phyloP scores from a whole-genome alignment of 805 yeast species.

The Candida coleopterorum region DNA sequence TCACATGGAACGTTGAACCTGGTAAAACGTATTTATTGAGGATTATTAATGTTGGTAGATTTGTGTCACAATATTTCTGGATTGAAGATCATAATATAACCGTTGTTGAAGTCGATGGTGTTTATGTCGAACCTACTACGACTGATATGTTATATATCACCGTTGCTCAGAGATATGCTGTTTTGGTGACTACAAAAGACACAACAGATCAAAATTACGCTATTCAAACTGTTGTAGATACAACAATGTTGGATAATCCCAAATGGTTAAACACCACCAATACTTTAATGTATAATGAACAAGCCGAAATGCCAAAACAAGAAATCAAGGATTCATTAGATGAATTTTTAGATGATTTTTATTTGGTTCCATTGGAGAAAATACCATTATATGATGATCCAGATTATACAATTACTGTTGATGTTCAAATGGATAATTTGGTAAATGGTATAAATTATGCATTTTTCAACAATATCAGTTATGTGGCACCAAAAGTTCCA shows the following conservation, averaged over 20 bases:
- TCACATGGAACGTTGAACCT: conserved; percentile 49
- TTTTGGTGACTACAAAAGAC: conserved; percentile 55
- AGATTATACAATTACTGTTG: conserved; percentile 57
- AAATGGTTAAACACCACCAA: conserved; percentile 46
- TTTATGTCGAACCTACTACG: conserved; percentile 52
- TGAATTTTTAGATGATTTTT: conserved; percentile 66
- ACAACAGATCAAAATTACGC: conserved; percentile 46
- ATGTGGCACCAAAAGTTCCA: conserved; percentile 65
- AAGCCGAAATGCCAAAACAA: conserved; percentile 13
- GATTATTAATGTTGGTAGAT: conserved; percentile 62
- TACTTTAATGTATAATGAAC: conserved; percentile 46
- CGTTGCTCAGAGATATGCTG: conserved; percentile 78
- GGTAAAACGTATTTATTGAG: conserved; percentile 61
- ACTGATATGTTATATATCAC: conserved; percentile 57
- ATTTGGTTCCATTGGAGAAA: conserved; percentile 51
- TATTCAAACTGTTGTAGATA: conserved; percentile 58
- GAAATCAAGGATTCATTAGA: conserved; percentile 26
- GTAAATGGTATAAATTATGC: conserved; percentile 76
- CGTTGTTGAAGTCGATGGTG: conserved; percentile 42
- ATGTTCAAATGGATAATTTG: conserved; percentile 62
- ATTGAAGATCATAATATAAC: conserved; percentile 38
- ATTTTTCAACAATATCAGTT: conserved; percentile 64
- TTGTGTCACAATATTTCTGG: conserved; percentile 55
- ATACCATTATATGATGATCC: conserved; percentile 48
- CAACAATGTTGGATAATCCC: conserved; percentile 68